phyloP scores from a whole-genome alignment of 169 alveolate species.

The Plasmodium vivax region DNA sequence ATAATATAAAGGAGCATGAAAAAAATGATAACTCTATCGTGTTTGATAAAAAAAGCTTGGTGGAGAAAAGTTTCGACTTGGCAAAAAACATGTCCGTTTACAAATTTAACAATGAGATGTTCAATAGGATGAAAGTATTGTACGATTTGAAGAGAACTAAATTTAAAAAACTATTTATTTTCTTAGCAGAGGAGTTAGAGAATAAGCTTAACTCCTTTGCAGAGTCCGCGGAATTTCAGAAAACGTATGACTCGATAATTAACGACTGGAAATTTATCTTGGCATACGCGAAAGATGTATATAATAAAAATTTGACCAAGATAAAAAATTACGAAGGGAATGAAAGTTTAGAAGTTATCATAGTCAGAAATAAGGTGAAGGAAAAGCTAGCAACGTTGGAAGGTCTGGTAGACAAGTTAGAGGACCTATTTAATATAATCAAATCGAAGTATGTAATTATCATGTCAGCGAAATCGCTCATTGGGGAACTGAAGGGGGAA shows the following conservation, averaged over 20 bases:
- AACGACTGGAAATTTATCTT: not conserved
- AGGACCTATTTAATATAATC: not conserved
- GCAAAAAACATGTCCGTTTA: conserved; percentile 2
- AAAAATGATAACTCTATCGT: not conserved
- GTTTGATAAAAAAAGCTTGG: not conserved
- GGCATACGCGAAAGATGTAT: not conserved
- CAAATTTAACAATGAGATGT: conserved; percentile 3
- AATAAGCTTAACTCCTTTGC: not conserved
- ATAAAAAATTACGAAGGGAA: not conserved
- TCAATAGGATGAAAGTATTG: conserved; percentile 2
- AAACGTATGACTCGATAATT: not conserved
- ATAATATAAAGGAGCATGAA: not conserved
- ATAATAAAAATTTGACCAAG: not conserved
- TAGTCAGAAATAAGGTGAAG: not conserved
- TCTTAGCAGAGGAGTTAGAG: not conserved
- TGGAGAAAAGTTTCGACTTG: conserved; percentile 8
- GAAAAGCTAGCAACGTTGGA: conserved; percentile 1
- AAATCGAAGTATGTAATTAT: conserved; percentile 4
- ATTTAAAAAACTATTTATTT: not conserved
- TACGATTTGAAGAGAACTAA: not conserved
- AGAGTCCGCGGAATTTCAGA: not conserved
- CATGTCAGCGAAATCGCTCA: conserved; percentile 6
- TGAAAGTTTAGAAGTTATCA: conserved; percentile 8
- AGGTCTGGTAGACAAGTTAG: not conserved
- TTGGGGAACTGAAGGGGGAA: not conserved